Conservation (phyloP, 495 filamentous ascomycete genomes). For the Hypoxylon cercidicola region DNA sequence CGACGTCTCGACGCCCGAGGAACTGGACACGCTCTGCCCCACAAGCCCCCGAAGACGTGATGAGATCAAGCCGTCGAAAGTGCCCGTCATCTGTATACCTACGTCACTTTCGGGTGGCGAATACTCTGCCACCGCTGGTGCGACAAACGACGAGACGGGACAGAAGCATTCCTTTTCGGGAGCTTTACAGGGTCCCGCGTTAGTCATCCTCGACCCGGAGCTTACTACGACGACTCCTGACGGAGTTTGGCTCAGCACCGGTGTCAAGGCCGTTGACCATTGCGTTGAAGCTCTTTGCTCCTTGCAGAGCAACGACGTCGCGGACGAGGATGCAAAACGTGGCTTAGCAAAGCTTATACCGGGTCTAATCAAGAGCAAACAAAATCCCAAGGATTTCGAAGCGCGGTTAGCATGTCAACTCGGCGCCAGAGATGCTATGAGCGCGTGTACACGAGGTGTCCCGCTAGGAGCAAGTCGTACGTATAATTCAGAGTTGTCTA, state of each 20-base stretch:
- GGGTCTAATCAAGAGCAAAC: conserved; percentile 60
- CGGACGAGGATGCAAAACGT: conserved; percentile 55
- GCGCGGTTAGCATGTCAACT: conserved; percentile 63
- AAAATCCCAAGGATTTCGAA: conserved; percentile 53
- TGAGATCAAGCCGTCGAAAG: conserved; percentile 51
- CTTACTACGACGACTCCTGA: conserved; percentile 63
- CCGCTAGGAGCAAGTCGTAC: conserved; percentile 64
- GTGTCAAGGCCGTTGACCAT: conserved; percentile 68
- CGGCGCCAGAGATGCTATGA: conserved; percentile 67
- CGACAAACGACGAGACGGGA: conserved; percentile 61
- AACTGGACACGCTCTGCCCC: conserved; percentile 53
- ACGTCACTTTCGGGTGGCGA: conserved; percentile 70
- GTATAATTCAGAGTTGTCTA: conserved; percentile 10
- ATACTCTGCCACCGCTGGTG: conserved; percentile 66
- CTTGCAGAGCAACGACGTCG: conserved; percentile 48
- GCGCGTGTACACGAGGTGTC: conserved; percentile 58
- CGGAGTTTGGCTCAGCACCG: conserved; percentile 66
- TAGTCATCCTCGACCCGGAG: conserved; percentile 67
- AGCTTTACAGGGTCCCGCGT: conserved; percentile 54
- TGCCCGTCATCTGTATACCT: conserved; percentile 67
- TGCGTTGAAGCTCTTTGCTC: conserved; percentile 69
- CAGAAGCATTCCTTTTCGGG: conserved; percentile 63
- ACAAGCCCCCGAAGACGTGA: conserved; percentile 48
- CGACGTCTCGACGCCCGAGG: conserved; percentile 51
- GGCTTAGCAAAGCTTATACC: conserved; percentile 62